Evolutionary conservation across 1,139 yeast genomes (phyloP), one percentile per base, ranked within the genome.

Genomic region (Nakaseomyces kungkrabaensis): DNA sequence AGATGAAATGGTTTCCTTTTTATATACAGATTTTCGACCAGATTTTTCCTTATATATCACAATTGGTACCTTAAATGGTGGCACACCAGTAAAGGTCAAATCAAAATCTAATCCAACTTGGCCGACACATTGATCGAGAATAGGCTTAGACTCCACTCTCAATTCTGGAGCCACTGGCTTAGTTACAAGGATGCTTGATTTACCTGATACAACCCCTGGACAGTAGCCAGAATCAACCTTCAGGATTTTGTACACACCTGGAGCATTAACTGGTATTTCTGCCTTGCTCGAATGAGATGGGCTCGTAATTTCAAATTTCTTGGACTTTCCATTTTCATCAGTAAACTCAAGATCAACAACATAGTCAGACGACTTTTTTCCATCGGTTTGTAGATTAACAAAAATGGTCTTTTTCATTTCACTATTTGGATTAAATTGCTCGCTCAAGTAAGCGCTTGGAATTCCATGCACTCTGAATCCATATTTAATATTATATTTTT

Each of bases 61-160:
- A 54, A 82, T 82, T 42, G 74, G 75, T 13, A 89, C 74, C 45
- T 74, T 75, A 68, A 85, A 92, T 3, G 97, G 97, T 0, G 96
- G 85, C 29, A 81, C 76, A 13, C 98, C 98, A 5, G 77, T 69
- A 48, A 86, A 74, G 1, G 76, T 67, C 48, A 84, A 67, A 45
- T 79, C 82, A 56, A 90, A 89, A 45, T 77, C 77, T 52, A 88
- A 80, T 0, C 97, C 98, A 8, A 88, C 82, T 48, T 90, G 87
- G 0, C 98, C 98, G 34, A 94, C 85, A 70, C 99, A 92, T 52
- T 84, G 79, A 61, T 92, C 97, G 37, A 80, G 72, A 3, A 90
- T 79, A 2, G 89, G 81, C 3, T 72, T 70, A 1, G 86, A 77
- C 4, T 62, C 55, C 5, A 85, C 79, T 48, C 64, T 71, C 57